Conservation (phyloP, 2,329 filamentous ascomycete species). For the Daldinia sp. region DNA sequence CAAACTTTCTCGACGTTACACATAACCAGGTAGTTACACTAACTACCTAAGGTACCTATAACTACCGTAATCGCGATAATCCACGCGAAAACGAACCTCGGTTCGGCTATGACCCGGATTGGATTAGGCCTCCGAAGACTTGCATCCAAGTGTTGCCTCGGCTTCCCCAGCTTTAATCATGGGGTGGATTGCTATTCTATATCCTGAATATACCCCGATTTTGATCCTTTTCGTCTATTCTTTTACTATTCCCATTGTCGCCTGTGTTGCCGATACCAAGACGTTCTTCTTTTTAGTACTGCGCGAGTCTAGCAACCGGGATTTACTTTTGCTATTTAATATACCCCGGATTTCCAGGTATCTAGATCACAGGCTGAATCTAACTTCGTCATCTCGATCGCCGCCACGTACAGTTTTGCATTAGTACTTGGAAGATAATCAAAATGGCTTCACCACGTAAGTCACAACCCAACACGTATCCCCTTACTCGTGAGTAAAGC, state of each 20-base stretch:
- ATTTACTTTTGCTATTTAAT: conserved; percentile 5
- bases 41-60: background rate
- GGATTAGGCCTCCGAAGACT: conserved; percentile 15
- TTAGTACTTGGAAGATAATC: conserved; percentile 8
- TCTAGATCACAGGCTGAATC: background rate
- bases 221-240: background rate
- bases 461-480: conserved; percentile 22
- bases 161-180: conserved; percentile 34
- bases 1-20: background rate
- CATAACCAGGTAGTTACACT: no score
- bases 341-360: background rate
- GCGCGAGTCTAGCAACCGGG: background rate
- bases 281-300: background rate
- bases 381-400: background rate
- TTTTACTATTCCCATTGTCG: conserved; percentile 15
- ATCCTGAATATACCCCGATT: background rate
- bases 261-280: conserved; percentile 17
- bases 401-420: background rate
- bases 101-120: conserved; percentile 13
- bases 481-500: background rate
- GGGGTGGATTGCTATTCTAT: background rate
- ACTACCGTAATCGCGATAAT: background rate
- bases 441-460: conserved; percentile 49
- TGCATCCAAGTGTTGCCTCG: conserved; percentile 34
- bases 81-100: conserved; percentile 9